Percentiles rank a stretch among this genome's conserved stretches.
Evolutionary conservation across 371 early-diverging fungal genomes (phyloP).

Genomic region (Mortierella sp.): DNA sequence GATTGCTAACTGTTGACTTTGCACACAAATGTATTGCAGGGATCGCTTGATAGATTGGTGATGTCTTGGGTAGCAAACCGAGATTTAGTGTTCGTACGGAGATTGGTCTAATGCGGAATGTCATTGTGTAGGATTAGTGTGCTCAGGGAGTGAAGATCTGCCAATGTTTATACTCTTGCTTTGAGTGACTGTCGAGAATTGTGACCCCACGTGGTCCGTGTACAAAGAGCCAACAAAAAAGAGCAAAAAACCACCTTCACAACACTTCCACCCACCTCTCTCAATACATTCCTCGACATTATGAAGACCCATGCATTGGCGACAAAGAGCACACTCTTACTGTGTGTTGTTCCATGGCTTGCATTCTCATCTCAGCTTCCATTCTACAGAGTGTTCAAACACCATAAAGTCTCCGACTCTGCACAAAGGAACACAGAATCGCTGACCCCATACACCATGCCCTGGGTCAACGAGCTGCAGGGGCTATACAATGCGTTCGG

Average conservation of each 20-base stretch:
- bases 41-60: conserved; percentile 32
- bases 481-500: conserved; percentile 63
- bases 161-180: not conserved
- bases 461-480: conserved; percentile 65
- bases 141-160: not conserved
- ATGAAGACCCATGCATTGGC: conserved; percentile 19
- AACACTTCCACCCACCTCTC: not conserved
- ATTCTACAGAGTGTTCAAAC: conserved; percentile 9
- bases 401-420: not conserved
- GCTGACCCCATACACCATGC: conserved; percentile 58
- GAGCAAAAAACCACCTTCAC: not conserved
- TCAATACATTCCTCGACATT: not conserved
- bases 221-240: not conserved
- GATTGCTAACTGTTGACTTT: conserved; percentile 24
- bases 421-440: not conserved
- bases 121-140: conserved; percentile 1
- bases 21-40: conserved; percentile 26
- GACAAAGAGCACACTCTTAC: conserved; percentile 1
- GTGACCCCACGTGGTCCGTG: conserved; percentile 15
- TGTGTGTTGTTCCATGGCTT: conserved; percentile 20
- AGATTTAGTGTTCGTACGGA: conserved; percentile 30
- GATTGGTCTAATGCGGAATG: conserved; percentile 15
- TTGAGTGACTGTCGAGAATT: conserved; percentile 3
- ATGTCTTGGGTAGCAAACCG: conserved; percentile 39
- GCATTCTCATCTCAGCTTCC: conserved; percentile 26